These are phyloP conservation scores for Termitomyces sp. DNA, from an alignment of 768 basidiomycete species.

Conservation along the genomic window DNA sequence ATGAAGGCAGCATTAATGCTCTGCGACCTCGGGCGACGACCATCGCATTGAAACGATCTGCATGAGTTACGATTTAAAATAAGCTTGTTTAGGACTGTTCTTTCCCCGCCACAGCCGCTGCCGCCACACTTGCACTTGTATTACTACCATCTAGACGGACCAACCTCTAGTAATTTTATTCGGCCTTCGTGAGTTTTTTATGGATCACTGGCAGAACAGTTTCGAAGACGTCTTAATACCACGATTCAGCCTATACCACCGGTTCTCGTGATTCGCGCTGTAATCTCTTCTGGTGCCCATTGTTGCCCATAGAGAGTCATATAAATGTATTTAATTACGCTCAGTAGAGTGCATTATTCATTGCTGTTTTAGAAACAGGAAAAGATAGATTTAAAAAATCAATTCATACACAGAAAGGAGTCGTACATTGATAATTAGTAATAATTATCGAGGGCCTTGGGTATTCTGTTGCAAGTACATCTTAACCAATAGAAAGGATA, in stretches of 20 bases:
- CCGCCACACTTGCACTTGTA: conserved; percentile 2
- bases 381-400: background rate
- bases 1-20: conserved; percentile 67
- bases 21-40: conserved; percentile 46
- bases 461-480: conserved; percentile 1
- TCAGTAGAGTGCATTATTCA: background rate
- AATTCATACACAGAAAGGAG: background rate
- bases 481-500: background rate
- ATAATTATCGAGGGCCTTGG: background rate
- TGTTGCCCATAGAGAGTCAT: conserved; percentile 5
- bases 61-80: conserved; percentile 13
- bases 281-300: conserved; percentile 6
- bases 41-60: conserved; percentile 5
- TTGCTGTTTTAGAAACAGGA: background rate
- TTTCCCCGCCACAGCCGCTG: background rate
- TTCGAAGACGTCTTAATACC: background rate
- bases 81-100: conserved; percentile 12
- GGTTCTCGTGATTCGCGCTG: background rate
- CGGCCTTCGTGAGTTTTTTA: background rate
- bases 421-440: conserved; percentile 2
- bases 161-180: background rate
- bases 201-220: background rate
- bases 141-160: background rate
- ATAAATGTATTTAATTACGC: background rate
- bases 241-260: background rate